These are phyloP conservation scores for Fusarium papillatum DNA, from an alignment of 2,329 filamentous ascomycete species.

Conservation along the genomic window DNA sequence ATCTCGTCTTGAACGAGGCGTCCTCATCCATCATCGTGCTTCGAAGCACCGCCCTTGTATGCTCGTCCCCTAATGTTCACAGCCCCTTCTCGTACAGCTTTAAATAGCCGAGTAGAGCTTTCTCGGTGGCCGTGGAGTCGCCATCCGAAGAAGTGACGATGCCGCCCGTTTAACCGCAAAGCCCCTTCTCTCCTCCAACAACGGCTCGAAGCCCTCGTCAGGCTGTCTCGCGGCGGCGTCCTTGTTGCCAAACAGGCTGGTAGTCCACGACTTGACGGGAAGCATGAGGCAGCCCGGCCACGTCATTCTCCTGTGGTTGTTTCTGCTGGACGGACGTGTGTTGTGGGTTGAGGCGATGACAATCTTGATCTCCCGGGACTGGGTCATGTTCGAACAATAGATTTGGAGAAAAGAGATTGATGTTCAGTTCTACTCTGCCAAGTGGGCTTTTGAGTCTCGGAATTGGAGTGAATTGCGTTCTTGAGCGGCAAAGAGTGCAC, in stretches of 20 bases:
- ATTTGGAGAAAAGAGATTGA: background rate
- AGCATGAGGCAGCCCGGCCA: conserved; percentile 28
- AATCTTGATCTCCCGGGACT: conserved; percentile 32
- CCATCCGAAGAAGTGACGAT: conserved; percentile 56
- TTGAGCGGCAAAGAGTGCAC: background rate
- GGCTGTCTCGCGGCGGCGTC: background rate
- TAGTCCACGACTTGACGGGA: conserved; percentile 29
- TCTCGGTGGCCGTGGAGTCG: conserved; percentile 55
- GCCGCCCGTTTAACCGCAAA: conserved; percentile 57
- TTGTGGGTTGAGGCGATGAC: conserved; percentile 22
- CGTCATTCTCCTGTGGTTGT: background rate
- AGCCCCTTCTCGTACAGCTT: background rate
- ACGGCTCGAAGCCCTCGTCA: conserved; percentile 39
- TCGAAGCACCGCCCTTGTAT: background rate
- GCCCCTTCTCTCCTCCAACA: conserved; percentile 28
- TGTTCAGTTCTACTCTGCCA: conserved; percentile 10
- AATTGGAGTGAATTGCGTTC: background rate
- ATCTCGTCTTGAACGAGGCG: background rate
- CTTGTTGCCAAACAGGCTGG: conserved; percentile 9
- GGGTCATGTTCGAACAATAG: conserved; percentile 16
- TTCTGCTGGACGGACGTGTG: background rate
- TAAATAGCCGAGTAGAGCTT: conserved; percentile 47
- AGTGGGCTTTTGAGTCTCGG: background rate
- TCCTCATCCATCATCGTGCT: background rate
- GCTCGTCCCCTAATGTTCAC: background rate